Conservation (phyloP, 169 alveolate species). For the Amoebophrya sp. region DNA sequence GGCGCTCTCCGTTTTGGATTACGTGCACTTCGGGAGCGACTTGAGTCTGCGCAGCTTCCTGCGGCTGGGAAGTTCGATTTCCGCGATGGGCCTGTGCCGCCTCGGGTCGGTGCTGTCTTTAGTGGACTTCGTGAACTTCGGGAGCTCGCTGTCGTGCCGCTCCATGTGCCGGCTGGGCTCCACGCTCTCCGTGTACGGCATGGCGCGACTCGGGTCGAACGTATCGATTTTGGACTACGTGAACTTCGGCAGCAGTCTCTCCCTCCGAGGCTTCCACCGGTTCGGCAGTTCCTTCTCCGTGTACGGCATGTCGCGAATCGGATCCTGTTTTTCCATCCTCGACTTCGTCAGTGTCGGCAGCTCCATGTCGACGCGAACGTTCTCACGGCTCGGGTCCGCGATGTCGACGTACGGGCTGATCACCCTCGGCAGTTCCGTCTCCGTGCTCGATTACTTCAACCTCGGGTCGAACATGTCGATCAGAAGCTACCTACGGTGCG, state of each 20-base stretch:
- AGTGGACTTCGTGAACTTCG: background rate
- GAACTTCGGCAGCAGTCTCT: background rate
- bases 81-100: too few species aligned
- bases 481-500: background rate
- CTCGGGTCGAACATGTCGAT: background rate
- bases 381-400: slow-evolving; percentile 16
- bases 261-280: background rate
- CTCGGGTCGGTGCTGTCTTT: background rate
- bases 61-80: too few species aligned
- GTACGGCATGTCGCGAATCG: background rate
- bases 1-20: background rate
- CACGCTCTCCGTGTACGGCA: background rate
- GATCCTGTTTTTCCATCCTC: background rate
- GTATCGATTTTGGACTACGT: slow-evolving; percentile 5
- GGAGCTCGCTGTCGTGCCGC: background rate
- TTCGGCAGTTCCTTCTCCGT: background rate
- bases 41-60: too few species aligned
- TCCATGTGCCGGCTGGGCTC: background rate
- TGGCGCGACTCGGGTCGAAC: background rate
- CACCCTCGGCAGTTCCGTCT: background rate
- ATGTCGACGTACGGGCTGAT: background rate
- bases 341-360: background rate
- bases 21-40: background rate
- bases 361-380: background rate
- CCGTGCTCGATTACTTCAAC: background rate